These are phyloP conservation scores for Anisodus acutangulus DNA, from an alignment of 257 asterid species.

Conservation along the genomic window DNA sequence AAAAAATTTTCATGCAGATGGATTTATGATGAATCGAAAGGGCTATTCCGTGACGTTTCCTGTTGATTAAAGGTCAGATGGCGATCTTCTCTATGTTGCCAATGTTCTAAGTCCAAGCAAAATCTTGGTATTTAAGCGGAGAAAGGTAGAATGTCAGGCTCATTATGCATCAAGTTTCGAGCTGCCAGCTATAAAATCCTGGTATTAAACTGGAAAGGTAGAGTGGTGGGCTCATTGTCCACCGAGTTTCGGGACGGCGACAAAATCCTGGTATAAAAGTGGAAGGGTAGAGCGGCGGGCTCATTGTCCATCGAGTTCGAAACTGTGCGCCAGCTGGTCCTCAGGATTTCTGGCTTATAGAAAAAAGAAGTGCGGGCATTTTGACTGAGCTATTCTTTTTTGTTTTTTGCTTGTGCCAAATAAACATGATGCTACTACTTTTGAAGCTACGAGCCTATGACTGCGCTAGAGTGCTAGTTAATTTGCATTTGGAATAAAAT, in stretches of 20 bases:
- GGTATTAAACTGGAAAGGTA: neutral
- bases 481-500: neutral
- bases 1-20: conserved; percentile 52
- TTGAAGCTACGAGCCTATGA: neutral
- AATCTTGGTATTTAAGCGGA: neutral
- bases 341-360: neutral
- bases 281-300: neutral
- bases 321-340: neutral
- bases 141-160: neutral
- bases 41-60: conserved; percentile 69
- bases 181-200: neutral
- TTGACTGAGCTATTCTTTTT: neutral
- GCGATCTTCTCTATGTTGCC: neutral
- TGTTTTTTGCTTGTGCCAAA: neutral
- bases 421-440: neutral
- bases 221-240: neutral
- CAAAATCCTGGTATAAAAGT: neutral
- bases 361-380: neutral
- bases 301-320: neutral
- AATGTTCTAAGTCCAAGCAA: neutral
- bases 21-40: conserved; percentile 78
- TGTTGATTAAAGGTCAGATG: conserved; percentile 41
- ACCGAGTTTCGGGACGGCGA: neutral
- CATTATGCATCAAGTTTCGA: neutral
- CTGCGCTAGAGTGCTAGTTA: neutral